Base-by-base conservation (phyloP, 179 eudicot genomes). In the Amaranthus tricolor region DNA sequence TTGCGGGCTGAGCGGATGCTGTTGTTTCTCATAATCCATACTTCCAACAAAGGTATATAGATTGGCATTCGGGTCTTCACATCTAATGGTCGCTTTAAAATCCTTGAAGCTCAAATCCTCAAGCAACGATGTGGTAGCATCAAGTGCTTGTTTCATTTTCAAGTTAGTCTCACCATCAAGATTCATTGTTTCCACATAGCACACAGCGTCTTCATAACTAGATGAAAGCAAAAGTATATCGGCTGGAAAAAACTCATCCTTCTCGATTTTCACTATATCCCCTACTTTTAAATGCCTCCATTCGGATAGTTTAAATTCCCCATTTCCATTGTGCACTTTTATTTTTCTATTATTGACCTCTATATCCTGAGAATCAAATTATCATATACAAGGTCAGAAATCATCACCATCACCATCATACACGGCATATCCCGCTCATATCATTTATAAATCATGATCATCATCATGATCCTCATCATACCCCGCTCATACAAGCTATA, bases 111-210 rank as follows among this genome's bases (percentile, higher is more conserved):
- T 53, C 11, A 84, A 74, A 70, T 91, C 93, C 13, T 91, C 94
- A 0, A 78, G 73, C 66, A 91, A 79, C 4, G 85, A 80, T 11
- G 97, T 83, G 75, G 98, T 89, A 57, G 73, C 88, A 5, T 89
- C 92, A 62, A 88, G 85, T 0, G 89, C 95, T 79, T 94, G 98
- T 78, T 94, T 94, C 55, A 92, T 84, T 78, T 94, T 94, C 83
- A 94, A 81, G 82, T 94, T 94, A 9, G 98, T 94, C 75, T 94
- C 98, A 14, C 98, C 98, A 76, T 94, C 98, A 72, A 94, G 97
- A 71, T 94, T 94, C 98, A 89, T 94, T 21, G 98, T 94, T 77
- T 94, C 98, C 14, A 94, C 96, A 63, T 94, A 94, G 83, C 97
- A 94, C 11, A 90, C 80, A 2, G 87, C 92, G 65, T 94, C 98